Conservation (phyloP, 2,329 filamentous ascomycete genomes). For the Leptographium galeiforme region DNA sequence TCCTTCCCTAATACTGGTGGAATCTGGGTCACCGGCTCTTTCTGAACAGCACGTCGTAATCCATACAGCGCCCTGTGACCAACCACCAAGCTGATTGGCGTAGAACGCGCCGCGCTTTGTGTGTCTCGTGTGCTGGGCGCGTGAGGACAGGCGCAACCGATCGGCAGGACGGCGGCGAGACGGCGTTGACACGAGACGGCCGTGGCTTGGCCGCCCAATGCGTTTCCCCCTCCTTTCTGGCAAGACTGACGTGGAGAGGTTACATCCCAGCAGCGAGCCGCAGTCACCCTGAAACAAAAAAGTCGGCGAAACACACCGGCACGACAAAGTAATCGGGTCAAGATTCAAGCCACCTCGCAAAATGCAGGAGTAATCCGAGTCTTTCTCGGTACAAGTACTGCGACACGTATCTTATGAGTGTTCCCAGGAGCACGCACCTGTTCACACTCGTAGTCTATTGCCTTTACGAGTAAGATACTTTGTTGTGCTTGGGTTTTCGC, state of each 20-base stretch:
- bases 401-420: neutral
- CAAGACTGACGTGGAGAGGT: neutral
- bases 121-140: neutral
- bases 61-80: no score
- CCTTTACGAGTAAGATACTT: no score
- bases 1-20: neutral
- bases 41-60: no score
- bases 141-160: neutral
- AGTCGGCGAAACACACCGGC: neutral
- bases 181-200: neutral
- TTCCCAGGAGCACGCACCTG: no score
- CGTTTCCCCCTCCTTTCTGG: neutral
- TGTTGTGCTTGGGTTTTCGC: no score
- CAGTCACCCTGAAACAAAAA: neutral
- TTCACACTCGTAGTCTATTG: neutral
- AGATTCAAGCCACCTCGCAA: no score
- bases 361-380: no score
- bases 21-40: no score
- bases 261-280: neutral
- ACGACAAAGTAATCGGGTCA: neutral
- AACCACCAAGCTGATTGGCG: neutral
- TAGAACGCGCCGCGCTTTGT: neutral
- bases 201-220: neutral
- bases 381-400: no score
- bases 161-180: neutral